A percentile compares a stretch with the other conserved stretches of the same genome.
These are phyloP conservation scores for Plasmodium yoelii DNA, from an alignment of 169 alveolate species.

Conservation along the genomic window DNA sequence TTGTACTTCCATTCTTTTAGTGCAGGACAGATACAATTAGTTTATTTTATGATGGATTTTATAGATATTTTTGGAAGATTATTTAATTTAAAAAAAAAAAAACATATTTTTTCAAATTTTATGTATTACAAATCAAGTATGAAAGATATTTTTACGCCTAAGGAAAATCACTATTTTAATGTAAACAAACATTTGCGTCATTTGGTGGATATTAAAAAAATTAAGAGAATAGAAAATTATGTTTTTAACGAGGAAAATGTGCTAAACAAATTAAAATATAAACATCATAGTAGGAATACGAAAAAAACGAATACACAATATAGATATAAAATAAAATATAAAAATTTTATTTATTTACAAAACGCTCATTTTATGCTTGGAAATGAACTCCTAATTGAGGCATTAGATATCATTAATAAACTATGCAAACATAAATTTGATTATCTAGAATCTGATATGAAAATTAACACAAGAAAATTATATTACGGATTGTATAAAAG, in stretches of 20 bases:
- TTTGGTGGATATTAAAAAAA: conserved; percentile 15
- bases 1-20: conserved; percentile 74
- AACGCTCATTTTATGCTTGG: conserved; percentile 64
- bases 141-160: conserved; percentile 12
- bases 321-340: conserved; percentile 42
- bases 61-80: conserved; percentile 37
- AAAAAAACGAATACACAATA: not conserved
- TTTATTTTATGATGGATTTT: conserved; percentile 29
- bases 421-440: not conserved
- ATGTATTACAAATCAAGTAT: conserved; percentile 25
- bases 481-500: conserved; percentile 17
- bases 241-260: conserved; percentile 17
- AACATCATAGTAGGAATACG: not conserved
- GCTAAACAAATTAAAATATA: not conserved
- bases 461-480: conserved; percentile 47
- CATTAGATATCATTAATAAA: conserved; percentile 16
- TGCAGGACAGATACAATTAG: conserved; percentile 73
- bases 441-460: conserved; percentile 39
- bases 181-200: conserved; percentile 22
- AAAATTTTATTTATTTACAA: conserved; percentile 48
- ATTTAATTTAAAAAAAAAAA: conserved; percentile 29
- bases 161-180: conserved; percentile 6
- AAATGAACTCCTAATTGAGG: conserved; percentile 73
- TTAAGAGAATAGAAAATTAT: conserved; percentile 20
- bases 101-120: conserved; percentile 49